Conservation (phyloP, 2,329 filamentous ascomycete genomes). For the Aspergillus carbonarius region DNA sequence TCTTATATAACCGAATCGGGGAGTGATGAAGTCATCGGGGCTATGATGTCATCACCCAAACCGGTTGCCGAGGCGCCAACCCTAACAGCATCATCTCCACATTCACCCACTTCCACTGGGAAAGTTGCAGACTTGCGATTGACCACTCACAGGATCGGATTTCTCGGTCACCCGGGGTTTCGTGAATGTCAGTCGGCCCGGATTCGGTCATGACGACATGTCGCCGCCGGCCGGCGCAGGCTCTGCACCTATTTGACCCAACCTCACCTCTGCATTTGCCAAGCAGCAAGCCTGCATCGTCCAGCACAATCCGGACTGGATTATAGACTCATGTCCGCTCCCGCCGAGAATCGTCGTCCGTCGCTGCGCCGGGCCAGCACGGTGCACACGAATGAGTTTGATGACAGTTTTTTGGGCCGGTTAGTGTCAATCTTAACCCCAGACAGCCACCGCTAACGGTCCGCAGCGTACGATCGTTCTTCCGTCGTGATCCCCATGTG, state of each 20-base stretch:
- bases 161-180: not conserved
- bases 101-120: not conserved
- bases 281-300: not conserved
- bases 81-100: not conserved
- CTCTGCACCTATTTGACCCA: not conserved
- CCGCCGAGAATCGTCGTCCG: not conserved
- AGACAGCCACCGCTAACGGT: not conserved
- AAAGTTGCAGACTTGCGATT: not conserved
- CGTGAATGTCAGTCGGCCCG: not conserved
- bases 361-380: slow-evolving; percentile 20
- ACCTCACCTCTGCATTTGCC: not conserved
- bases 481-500: slow-evolving; percentile 25
- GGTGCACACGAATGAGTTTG: slow-evolving; percentile 25
- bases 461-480: slow-evolving; percentile 24
- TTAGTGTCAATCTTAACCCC: not conserved
- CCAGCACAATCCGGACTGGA: too few species aligned
- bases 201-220: slow-evolving; percentile 19
- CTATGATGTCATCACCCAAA: slow-evolving; percentile 1
- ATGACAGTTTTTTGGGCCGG: slow-evolving; percentile 26
- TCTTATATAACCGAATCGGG: not conserved
- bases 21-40: slow-evolving; percentile 1
- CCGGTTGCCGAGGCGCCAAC: not conserved
- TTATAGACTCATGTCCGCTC: not conserved
- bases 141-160: not conserved
- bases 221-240: not conserved